A percentile compares a stretch with the other conserved stretches of the same genome.
These are phyloP conservation scores for Talaromyces adpressus DNA, from an alignment of 495 filamentous ascomycete species.

Conservation along the genomic window DNA sequence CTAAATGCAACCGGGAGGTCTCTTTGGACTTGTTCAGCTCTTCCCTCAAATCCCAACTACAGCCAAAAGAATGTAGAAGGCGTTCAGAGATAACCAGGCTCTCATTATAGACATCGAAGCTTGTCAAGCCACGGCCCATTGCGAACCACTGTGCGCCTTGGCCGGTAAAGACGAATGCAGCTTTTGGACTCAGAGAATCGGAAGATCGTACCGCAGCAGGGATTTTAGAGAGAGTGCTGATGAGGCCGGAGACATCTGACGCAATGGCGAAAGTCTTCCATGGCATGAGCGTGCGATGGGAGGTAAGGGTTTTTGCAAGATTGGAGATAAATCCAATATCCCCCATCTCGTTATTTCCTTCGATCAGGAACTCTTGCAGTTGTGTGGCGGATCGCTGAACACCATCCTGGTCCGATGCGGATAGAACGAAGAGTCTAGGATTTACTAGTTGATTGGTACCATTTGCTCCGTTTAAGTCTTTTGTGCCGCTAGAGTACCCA, in stretches of 20 bases:
- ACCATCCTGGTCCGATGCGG: background rate
- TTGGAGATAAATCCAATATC: too few species aligned
- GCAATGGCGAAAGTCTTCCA: too few species aligned
- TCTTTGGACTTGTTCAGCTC: conserved; percentile 12
- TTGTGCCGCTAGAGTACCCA: background rate
- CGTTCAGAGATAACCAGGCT: too few species aligned
- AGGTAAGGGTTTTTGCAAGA: too few species aligned
- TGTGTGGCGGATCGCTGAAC: too few species aligned
- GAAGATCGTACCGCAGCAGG: too few species aligned
- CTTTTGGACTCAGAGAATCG: background rate
- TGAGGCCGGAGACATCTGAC: too few species aligned
- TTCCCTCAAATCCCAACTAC: conserved; percentile 2
- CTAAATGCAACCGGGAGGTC: too few species aligned
- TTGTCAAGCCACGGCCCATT: conserved; percentile 18
- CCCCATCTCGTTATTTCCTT: background rate
- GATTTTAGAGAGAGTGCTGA: too few species aligned
- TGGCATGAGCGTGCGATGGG: too few species aligned
- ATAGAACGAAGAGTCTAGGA: background rate
- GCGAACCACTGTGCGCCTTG: conserved; percentile 29
- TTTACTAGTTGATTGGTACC: background rate
- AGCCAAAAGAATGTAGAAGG: too few species aligned
- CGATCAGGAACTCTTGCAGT: too few species aligned
- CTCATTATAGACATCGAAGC: conserved; percentile 11
- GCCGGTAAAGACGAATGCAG: conserved; percentile 67
- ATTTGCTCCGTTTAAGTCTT: background rate